Percentiles rank a stretch among this genome's conserved stretches.
phyloP scores from a whole-genome alignment of 306 rosid genomes.

The Fragaria iinumae region DNA sequence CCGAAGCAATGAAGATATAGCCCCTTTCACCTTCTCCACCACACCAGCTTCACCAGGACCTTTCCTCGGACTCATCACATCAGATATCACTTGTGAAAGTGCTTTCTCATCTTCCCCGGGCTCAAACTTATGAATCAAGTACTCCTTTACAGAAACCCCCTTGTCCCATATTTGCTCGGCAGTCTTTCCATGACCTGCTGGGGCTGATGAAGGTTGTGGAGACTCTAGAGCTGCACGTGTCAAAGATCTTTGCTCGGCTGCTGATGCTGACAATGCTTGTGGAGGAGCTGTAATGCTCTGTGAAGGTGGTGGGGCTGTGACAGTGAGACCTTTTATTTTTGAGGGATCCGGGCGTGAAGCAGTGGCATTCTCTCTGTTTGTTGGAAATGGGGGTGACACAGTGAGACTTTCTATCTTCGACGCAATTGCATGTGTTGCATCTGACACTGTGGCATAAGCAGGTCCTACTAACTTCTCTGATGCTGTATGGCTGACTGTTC shows the following conservation, averaged over 20 bases:
- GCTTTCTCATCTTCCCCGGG: constrained; percentile 96
- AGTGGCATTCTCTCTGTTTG: constrained; percentile 39
- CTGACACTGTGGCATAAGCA: constrained; percentile 35
- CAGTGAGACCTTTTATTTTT: constrained; percentile 41
- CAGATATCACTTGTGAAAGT: constrained; percentile 73
- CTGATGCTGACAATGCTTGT: constrained; percentile 7
- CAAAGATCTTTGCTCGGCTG: not conserved
- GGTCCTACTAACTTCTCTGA: constrained; percentile 25
- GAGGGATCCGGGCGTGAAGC: constrained; percentile 35
- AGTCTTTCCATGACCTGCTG: constrained; percentile 26
- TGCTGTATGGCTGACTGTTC: constrained; percentile 7
- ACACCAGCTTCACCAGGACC: constrained; percentile 58
- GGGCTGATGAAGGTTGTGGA: constrained; percentile 18
- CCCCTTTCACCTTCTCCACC: constrained; percentile 74
- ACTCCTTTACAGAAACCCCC: constrained; percentile 77
- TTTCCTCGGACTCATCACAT: constrained; percentile 62
- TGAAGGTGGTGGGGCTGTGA: constrained; percentile 28
- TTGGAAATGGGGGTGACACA: constrained; percentile 31
- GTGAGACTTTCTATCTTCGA: constrained; percentile 49
- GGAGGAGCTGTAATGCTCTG: constrained; percentile 21
- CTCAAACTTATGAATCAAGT: constrained; percentile 67
- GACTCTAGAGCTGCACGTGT: constrained; percentile 19
- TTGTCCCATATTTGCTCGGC: constrained; percentile 56
- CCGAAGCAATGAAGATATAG: constrained; percentile 67
- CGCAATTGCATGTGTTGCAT: constrained; percentile 41